phyloP scores from a whole-genome alignment of 208 protist genomes.

The Wallacemonas sp. region DNA sequence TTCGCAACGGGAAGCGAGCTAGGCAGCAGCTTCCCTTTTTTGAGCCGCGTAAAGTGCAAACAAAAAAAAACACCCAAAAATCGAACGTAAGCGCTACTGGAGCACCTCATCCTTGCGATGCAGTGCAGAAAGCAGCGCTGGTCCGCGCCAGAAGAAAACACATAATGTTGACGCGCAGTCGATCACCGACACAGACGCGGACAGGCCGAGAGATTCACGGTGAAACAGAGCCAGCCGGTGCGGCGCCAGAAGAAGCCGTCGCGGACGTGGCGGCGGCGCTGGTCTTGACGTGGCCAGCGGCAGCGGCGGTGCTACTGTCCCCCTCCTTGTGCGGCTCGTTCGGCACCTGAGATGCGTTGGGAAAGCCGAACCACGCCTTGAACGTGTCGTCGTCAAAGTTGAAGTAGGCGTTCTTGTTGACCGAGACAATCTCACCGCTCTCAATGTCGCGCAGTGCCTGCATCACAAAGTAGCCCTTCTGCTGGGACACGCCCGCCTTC shows the following conservation, averaged over 20 bases:
- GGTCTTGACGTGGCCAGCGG: not conserved
- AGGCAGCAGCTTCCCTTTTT: too few relatives aligned
- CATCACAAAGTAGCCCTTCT: constrained; percentile 86
- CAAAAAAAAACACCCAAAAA: too few relatives aligned
- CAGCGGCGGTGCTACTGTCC: not conserved
- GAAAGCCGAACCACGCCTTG: constrained; percentile 87
- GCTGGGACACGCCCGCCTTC: constrained; percentile 45
- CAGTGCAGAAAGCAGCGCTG: too few relatives aligned
- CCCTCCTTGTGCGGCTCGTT: constrained; percentile 17
- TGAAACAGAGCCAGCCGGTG: too few relatives aligned
- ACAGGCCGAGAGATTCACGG: too few relatives aligned
- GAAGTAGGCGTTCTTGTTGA: constrained; percentile 88
- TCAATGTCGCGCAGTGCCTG: constrained; percentile 87
- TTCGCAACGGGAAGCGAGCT: too few relatives aligned
- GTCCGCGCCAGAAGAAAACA: too few relatives aligned
- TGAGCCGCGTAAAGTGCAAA: too few relatives aligned
- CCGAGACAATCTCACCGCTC: constrained; percentile 68
- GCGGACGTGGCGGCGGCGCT: not conserved
- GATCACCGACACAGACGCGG: too few relatives aligned
- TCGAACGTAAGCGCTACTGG: too few relatives aligned
- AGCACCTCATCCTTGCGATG: too few relatives aligned
- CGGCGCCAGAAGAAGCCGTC: not conserved
- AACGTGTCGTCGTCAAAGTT: constrained; percentile 89
- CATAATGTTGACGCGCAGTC: too few relatives aligned
- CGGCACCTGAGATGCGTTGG: constrained; percentile 61